Evolutionary conservation across 805 yeast genomes (phyloP), one percentile per base, ranked within the genome.

Genomic region (Dipodascus geniculatus): DNA sequence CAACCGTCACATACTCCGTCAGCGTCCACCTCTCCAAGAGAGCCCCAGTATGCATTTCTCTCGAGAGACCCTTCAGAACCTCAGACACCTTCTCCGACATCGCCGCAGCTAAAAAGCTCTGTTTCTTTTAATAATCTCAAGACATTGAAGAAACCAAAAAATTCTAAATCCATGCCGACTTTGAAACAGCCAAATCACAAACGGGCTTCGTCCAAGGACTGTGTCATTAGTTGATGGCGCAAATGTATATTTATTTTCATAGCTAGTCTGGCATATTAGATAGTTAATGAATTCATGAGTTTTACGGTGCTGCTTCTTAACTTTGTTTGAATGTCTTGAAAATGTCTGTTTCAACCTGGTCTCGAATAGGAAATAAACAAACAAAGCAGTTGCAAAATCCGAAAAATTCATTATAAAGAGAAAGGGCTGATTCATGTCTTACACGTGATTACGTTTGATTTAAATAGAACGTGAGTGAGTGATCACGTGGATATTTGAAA

Each of bases 121-220:
- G 20, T 17, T 38, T 38, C 44, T 38, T 17, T 38, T 38, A 38
- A 38, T 38, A 38, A 38, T 17, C 14, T 38, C 44, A 38, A 38
- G 44, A 38, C 44, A 38, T 38, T 38, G 14, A 38, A 17, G 14
- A 38, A 38, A n/a, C 44, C 44, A n/a, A 38, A 38, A 16, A 38
- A 17, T 17, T 38, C 44, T 14, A 38, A 38, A 38, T 38, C 44
- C 20, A n/a, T 38, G 44, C 44, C 44, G 6, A 38, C 44, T 14
- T 38, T 38, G 44, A 38, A 38, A 38, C 44, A 38, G 44, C 44
- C 17, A 17, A 14, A 38, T n/a, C 44, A 38, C 44, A 38, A 38
- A 38, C 4, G 44, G 14, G 20, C 17, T 38, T 38, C 44, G 14
- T 38, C 44, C 4, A 38, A 38, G 20, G 44, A 38, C 44, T 38